Evolutionary conservation across 768 basidiomycete species (phyloP).

Genomic region (Lentinula raphanica): DNA sequence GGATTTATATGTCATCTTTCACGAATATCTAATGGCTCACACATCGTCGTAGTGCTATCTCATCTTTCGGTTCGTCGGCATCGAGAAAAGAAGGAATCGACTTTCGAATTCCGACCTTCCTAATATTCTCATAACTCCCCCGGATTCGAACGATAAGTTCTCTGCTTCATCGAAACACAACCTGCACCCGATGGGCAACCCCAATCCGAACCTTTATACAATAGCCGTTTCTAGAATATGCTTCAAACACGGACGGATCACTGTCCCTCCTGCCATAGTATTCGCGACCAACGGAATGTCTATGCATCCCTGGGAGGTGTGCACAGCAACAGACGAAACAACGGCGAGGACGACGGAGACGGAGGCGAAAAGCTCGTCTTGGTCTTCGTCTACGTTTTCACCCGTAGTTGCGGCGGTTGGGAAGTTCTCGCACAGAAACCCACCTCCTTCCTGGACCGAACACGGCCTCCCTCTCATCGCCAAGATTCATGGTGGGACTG

Average conservation of each 20-base stretch:
- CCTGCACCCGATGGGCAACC: slow-evolving; percentile 25
- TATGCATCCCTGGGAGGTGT: slow-evolving; percentile 12
- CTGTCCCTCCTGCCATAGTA: slow-evolving; percentile 62
- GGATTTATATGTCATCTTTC: slow-evolving; percentile 7
- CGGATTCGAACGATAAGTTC: neutral
- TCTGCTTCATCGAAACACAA: neutral
- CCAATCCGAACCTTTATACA: slow-evolving; percentile 56
- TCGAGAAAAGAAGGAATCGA: slow-evolving; percentile 13
- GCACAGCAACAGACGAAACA: neutral
- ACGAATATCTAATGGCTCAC: no score
- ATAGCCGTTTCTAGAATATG: slow-evolving; percentile 58
- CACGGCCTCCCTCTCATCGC: slow-evolving; percentile 31
- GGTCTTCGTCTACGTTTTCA: neutral
- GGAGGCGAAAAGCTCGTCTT: no score
- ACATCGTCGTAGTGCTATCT: slow-evolving; percentile 32
- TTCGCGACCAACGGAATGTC: slow-evolving; percentile 57
- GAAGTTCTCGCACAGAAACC: slow-evolving; percentile 27
- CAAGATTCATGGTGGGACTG: slow-evolving; percentile 26
- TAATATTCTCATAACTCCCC: neutral
- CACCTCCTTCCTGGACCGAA: slow-evolving; percentile 44
- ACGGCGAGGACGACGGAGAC: no score
- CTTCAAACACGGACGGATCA: slow-evolving; percentile 69
- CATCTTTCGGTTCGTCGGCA: slow-evolving; percentile 41
- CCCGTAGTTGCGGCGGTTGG: neutral
- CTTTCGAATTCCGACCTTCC: neutral